Conservation (phyloP, 352 stramenopile genomes). For the Phytophthora kernoviae region DNA sequence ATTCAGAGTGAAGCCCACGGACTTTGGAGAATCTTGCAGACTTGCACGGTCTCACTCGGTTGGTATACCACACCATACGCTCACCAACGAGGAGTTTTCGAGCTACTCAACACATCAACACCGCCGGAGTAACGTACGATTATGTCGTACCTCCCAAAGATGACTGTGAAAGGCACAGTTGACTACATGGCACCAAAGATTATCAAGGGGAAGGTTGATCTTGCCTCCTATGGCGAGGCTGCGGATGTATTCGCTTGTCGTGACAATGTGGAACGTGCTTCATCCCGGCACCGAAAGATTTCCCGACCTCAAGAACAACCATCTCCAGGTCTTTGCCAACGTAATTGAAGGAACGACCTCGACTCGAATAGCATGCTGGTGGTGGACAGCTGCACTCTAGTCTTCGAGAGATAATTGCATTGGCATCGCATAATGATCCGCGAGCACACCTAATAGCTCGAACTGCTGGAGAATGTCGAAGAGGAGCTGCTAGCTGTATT, state of each 20-base stretch:
- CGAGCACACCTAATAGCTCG: slow-evolving; percentile 41
- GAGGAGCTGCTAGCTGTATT: slow-evolving; percentile 46
- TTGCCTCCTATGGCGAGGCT: slow-evolving; percentile 61
- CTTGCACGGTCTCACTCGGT: slow-evolving; percentile 18
- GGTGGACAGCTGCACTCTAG: slow-evolving; percentile 27
- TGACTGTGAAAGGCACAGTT: slow-evolving; percentile 75
- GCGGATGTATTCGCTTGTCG: slow-evolving; percentile 74
- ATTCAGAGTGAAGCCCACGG: slow-evolving; percentile 75
- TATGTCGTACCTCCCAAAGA: slow-evolving; percentile 22
- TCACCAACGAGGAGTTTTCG: slow-evolving; percentile 6
- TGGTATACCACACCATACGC: not conserved
- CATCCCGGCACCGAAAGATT: slow-evolving; percentile 58
- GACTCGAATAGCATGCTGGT: slow-evolving; percentile 9
- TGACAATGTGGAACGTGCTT: slow-evolving; percentile 84
- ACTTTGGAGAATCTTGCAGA: slow-evolving; percentile 74
- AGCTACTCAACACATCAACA: slow-evolving; percentile 13
- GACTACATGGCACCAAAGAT: slow-evolving; percentile 86
- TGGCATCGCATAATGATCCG: slow-evolving; percentile 48
- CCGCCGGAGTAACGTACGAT: slow-evolving; percentile 8
- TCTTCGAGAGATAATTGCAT: slow-evolving; percentile 49
- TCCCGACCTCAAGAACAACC: slow-evolving; percentile 47
- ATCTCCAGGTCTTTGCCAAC: slow-evolving; percentile 52
- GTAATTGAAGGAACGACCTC: slow-evolving; percentile 49
- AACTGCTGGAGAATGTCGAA: slow-evolving; percentile 45
- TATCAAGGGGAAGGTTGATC: slow-evolving; percentile 64